phyloP scores from a whole-genome alignment of 2,329 filamentous ascomycete species.

The Penicillium sp. region DNA sequence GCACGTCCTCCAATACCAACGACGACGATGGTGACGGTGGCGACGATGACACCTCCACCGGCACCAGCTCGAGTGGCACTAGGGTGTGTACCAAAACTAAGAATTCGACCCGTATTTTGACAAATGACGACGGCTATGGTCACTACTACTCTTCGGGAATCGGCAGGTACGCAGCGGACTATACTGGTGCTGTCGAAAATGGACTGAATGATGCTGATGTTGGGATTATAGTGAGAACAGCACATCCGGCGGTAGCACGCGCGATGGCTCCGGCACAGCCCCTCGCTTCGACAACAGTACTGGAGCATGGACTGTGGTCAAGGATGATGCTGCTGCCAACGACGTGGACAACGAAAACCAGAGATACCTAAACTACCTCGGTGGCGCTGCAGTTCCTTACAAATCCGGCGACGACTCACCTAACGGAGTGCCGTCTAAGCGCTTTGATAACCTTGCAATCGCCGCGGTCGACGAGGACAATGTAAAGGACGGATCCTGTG shows the following conservation, averaged over 20 bases:
- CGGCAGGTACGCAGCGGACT: neutral
- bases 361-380: slow-evolving; percentile 12
- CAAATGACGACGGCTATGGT: slow-evolving; percentile 3
- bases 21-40: neutral
- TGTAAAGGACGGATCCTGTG: neutral
- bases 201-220: neutral
- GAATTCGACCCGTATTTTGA: neutral
- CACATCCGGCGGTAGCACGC: slow-evolving; percentile 13
- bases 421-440: neutral
- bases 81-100: neutral
- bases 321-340: neutral
- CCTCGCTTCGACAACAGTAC: slow-evolving; percentile 15
- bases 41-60: neutral
- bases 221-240: neutral
- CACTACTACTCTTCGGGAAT: slow-evolving; percentile 5
- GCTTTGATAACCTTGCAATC: neutral
- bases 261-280: slow-evolving; percentile 10
- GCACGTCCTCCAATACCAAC: neutral
- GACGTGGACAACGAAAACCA: neutral
- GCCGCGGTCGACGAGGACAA: neutral
- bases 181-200: too few species aligned
- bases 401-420: slow-evolving; percentile 1
- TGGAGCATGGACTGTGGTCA: neutral
- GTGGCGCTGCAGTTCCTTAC: slow-evolving; percentile 9
- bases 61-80: neutral